A percentile compares a stretch with the other conserved stretches of the same genome.
Evolutionary conservation across 2,329 filamentous ascomycete species (phyloP).

Genomic region (Cryphonectria parasitica): DNA sequence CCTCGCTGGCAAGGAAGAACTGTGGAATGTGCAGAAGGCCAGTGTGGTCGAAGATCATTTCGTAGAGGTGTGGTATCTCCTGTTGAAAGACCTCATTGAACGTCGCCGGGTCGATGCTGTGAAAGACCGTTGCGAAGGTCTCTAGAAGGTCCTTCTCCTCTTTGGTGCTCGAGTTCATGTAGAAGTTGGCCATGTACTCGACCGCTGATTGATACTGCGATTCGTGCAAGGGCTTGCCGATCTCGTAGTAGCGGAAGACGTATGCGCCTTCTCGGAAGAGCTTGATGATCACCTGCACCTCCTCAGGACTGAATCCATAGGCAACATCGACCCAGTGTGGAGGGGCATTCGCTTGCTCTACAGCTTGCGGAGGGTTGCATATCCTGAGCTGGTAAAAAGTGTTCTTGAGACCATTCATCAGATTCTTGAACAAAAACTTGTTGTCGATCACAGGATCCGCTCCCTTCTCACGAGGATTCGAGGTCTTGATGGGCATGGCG

Average conservation of each 20-base stretch:
- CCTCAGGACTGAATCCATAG: constrained; percentile 95
- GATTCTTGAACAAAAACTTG: constrained; percentile 95
- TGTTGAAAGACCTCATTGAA: constrained; percentile 99
- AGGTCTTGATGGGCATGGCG: constrained; percentile 94
- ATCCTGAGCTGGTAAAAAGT: constrained; percentile 93
- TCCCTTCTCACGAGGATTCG: constrained; percentile 85
- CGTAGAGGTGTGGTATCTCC: constrained; percentile 94
- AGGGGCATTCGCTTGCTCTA: constrained; percentile 79
- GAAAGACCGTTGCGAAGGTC: constrained; percentile 97
- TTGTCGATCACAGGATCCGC: constrained; percentile 94
- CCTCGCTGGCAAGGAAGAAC: constrained; percentile 98
- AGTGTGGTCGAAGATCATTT: constrained; percentile 97
- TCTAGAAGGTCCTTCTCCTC: constrained; percentile 98
- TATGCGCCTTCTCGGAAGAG: constrained; percentile 95
- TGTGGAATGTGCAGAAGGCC: constrained; percentile 93
- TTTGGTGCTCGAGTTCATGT: constrained; percentile 90
- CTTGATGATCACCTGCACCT: constrained; percentile 95
- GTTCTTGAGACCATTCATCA: constrained; percentile 94
- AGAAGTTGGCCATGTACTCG: constrained; percentile 92
- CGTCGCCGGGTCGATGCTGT: constrained; percentile 96
- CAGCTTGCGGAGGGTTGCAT: constrained; percentile 75
- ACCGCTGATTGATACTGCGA: constrained; percentile 78
- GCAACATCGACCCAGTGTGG: constrained; percentile 94
- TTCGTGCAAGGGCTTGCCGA: constrained; percentile 76
- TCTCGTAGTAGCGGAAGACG: constrained; percentile 95